phyloP scores from a whole-genome alignment of 202 grass and related monocot genomes.

The Cymbopogon flexuosus region DNA sequence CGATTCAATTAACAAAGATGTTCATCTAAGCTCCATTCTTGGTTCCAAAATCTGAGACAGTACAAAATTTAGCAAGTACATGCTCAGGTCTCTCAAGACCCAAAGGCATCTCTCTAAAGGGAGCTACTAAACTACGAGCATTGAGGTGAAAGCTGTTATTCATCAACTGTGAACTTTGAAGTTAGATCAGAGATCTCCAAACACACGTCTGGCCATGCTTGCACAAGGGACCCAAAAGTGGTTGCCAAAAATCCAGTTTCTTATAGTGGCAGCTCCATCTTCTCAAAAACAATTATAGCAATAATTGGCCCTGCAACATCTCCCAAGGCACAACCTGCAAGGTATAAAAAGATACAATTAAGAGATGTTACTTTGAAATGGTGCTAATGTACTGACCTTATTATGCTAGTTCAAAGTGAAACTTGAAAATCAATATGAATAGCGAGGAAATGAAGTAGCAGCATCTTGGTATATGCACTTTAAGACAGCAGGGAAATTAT shows the following conservation, averaged over 20 bases:
- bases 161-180: constrained; percentile 34
- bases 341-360: constrained; percentile 16
- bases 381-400: background rate
- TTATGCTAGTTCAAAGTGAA: background rate
- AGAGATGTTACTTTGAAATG: background rate
- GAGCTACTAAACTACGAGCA: constrained; percentile 8
- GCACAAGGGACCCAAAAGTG: background rate
- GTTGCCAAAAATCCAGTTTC: background rate
- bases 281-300: constrained; percentile 68
- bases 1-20: background rate
- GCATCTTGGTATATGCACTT: background rate
- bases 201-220: constrained; percentile 1
- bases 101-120: background rate
- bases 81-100: constrained; percentile 5
- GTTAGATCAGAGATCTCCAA: constrained; percentile 23
- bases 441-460: background rate
- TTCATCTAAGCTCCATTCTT: background rate
- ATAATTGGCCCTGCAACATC: constrained; percentile 79
- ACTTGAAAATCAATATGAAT: background rate
- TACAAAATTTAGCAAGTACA: background rate
- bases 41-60: constrained; percentile 8
- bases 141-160: constrained; percentile 19
- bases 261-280: constrained; percentile 49
- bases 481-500: background rate
- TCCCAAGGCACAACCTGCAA: constrained; percentile 77